Base-by-base conservation (phyloP, 306 rosid species). In the Trifolium dubium region DNA sequence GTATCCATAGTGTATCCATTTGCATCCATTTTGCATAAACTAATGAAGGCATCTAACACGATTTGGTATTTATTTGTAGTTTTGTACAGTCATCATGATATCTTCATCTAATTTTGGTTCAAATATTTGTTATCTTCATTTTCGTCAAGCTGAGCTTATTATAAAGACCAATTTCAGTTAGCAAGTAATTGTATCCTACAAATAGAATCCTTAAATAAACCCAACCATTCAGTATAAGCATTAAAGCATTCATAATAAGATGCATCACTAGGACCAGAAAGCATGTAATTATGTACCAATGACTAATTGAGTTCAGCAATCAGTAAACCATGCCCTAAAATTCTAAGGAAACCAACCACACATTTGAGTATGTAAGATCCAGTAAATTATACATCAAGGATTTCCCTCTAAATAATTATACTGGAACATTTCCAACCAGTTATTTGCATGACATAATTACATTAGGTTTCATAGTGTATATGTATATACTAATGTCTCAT, bases 321-420 rank as follows among this genome's bases (percentile, higher is more conserved):
- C 14, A 19, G 13, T n/a, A 44, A 44, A 12, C 50, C 50, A 49
- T n/a, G 9, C 9, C 55, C 18, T 49, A n/a, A 49, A 76, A 67
- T 74, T 34, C 59, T 66, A 74, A 30, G 79, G 67, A 81, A 56
- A 56, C 66, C 43, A 84, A 60, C 80, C 85, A 77, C 83, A 69
- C 81, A 67, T 78, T 51, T 51, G 34, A 29, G 77, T 82, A 69
- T 8, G 40, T 39, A 60, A 73, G 34, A 74, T 47, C 78, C 73
- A 76, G 71, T 74, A 74, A 66, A 71, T 44, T 77, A 63, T 83
- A 85, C 90, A 85, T 37, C 50, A 68, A 84, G 75, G 74, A 11
- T 80, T 82, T 74, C 88, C 90, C 74, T 79, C 87, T 87, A 81
- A 87, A 82, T 51, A 87, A 79, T 77, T 82, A 80, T 67, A 64